phyloP scores from a whole-genome alignment of 2,329 filamentous ascomycete genomes.

The Venturia pyrina region DNA sequence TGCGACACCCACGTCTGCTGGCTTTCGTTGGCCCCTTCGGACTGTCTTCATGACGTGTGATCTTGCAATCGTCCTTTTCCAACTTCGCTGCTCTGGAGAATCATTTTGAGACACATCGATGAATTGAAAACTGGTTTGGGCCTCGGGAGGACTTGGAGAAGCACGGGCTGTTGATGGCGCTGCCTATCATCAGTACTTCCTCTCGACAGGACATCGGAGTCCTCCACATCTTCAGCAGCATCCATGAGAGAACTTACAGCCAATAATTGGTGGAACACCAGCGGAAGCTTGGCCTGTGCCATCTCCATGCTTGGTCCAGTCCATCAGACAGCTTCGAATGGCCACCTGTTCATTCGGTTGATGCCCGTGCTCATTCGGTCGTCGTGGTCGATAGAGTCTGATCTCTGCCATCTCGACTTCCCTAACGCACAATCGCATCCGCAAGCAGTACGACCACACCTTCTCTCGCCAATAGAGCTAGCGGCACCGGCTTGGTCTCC shows the following conservation, averaged over 20 bases:
- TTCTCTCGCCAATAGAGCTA: background rate
- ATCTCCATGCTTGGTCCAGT: background rate
- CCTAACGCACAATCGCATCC: background rate
- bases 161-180: background rate
- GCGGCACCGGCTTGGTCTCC: background rate
- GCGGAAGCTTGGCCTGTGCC: background rate
- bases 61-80: conserved; percentile 1
- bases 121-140: background rate
- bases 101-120: background rate
- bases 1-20: background rate
- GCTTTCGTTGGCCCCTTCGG: background rate
- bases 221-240: background rate
- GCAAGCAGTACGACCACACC: background rate
- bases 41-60: conserved; percentile 5
- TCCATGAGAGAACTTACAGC: background rate
- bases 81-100: background rate
- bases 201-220: background rate
- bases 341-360: background rate
- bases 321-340: background rate
- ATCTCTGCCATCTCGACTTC: background rate
- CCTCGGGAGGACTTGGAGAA: background rate
- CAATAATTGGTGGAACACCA: background rate
- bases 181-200: background rate
- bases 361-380: background rate
- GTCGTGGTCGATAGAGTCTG: background rate